Evolutionary conservation across 2,329 filamentous ascomycete species (phyloP).

Genomic region (Exserohilum turcica): DNA sequence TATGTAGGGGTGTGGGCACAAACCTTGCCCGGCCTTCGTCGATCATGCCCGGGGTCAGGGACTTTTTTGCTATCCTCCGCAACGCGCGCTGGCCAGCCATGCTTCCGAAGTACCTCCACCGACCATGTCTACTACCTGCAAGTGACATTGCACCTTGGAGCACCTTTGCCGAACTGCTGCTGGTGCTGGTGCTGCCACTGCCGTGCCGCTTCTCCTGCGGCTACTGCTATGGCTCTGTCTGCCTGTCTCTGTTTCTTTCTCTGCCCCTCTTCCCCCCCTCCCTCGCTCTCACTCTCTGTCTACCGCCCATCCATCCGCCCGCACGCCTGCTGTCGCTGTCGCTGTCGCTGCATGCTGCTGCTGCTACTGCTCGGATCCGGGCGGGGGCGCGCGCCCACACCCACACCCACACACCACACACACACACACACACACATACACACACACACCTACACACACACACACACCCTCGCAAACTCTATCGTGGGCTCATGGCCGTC

Average conservation of each 20-base stretch:
- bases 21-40: slow-evolving; percentile 7
- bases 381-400: no score
- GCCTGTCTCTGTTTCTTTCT: no score
- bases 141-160: slow-evolving; percentile 6
- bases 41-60: slow-evolving; percentile 18
- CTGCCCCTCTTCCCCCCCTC: not conserved
- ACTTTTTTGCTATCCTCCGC: slow-evolving; percentile 6
- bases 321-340: no score
- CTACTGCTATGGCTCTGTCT: no score
- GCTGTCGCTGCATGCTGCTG: no score
- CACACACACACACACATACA: no score
- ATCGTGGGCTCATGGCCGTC: slow-evolving; percentile 15
- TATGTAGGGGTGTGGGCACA: not conserved
- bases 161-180: slow-evolving; percentile 4
- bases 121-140: slow-evolving; percentile 6
- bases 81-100: slow-evolving; percentile 6
- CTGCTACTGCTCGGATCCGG: no score
- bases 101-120: slow-evolving; percentile 13
- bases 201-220: no score
- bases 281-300: not conserved
- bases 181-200: not conserved
- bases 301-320: no score
- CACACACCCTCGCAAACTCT: slow-evolving; percentile 20
- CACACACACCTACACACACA: no score
- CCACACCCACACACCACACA: no score